Evolutionary conservation across 805 yeast species (phyloP).

Genomic region (Myxozyma monticola): DNA sequence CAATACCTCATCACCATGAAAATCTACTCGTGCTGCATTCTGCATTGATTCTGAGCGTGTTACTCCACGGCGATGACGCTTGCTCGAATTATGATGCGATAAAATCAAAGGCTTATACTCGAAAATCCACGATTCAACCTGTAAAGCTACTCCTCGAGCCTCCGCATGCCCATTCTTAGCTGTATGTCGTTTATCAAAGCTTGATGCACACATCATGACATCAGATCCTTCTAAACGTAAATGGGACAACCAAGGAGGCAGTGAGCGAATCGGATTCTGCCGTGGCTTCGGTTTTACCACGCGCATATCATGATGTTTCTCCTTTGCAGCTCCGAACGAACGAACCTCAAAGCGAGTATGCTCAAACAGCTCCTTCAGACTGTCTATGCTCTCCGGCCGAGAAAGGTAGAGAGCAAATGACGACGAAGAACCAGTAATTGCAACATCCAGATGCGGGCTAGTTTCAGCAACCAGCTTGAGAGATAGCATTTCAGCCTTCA

Average conservation of each 20-base stretch:
- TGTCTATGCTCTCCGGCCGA: slow-evolving; percentile 28
- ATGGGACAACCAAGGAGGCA: slow-evolving; percentile 36
- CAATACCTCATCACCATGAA: too few relatives aligned
- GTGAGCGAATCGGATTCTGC: slow-evolving; percentile 11
- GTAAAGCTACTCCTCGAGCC: slow-evolving; percentile 24
- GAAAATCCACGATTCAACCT: slow-evolving; percentile 26
- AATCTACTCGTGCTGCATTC: too few relatives aligned
- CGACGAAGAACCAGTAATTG: slow-evolving; percentile 17
- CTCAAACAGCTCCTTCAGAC: slow-evolving; percentile 23
- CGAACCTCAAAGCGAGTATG: slow-evolving; percentile 17
- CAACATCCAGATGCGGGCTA: slow-evolving; percentile 24
- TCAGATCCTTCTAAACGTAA: slow-evolving; percentile 36
- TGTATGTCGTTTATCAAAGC: slow-evolving; percentile 8
- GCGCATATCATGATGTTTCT: not conserved
- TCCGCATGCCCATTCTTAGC: not conserved
- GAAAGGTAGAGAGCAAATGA: slow-evolving; percentile 23
- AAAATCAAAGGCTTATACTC: slow-evolving; percentile 22
- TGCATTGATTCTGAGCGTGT: slow-evolving; percentile 5
- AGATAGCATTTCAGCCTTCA: slow-evolving; percentile 16
- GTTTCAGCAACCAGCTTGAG: slow-evolving; percentile 25
- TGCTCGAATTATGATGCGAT: not conserved
- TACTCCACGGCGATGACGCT: slow-evolving; percentile 12
- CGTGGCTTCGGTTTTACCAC: not conserved
- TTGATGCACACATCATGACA: slow-evolving; percentile 21
- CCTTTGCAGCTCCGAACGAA: slow-evolving; percentile 4